Conservation (phyloP, 192 early-diverging fungal species). For the Piromyces finnis region DNA sequence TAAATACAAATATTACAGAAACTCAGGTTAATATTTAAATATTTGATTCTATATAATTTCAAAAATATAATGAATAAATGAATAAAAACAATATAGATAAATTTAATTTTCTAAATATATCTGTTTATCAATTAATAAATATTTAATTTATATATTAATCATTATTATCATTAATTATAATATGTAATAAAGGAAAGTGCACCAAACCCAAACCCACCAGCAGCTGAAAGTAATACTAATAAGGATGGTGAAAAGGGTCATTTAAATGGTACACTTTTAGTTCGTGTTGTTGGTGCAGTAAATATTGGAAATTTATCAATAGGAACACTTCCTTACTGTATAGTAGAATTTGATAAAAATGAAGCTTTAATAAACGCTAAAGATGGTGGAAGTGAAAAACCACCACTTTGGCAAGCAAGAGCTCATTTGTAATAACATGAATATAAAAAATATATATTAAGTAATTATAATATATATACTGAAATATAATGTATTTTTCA, state of each 20-base stretch:
- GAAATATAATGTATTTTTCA: too few species aligned
- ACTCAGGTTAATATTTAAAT: too few species aligned
- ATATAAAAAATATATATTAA: too few species aligned
- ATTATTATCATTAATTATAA: too few species aligned
- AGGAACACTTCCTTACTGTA: not conserved
- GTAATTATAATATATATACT: too few species aligned
- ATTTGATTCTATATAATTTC: too few species aligned
- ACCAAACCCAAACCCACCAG: not conserved
- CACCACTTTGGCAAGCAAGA: not conserved
- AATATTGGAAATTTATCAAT: not conserved
- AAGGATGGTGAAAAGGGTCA: not conserved
- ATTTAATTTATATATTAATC: too few species aligned
- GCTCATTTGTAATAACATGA: not conserved
- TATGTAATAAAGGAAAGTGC: not conserved
- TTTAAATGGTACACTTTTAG: not conserved
- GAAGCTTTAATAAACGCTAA: not conserved
- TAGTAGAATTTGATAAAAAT: not conserved
- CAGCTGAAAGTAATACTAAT: not conserved
- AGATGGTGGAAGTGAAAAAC: not conserved
- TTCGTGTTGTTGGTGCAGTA: not conserved
- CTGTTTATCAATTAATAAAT: too few species aligned
- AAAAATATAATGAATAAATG: too few species aligned
- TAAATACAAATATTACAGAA: too few species aligned
- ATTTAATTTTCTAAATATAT: too few species aligned
- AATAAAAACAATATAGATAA: too few species aligned